A percentile compares a stretch with the other conserved stretches of the same genome.
These are phyloP conservation scores for Gracilariopsis chorda DNA, from an alignment of 23 red algal species.

Conservation along the genomic window DNA sequence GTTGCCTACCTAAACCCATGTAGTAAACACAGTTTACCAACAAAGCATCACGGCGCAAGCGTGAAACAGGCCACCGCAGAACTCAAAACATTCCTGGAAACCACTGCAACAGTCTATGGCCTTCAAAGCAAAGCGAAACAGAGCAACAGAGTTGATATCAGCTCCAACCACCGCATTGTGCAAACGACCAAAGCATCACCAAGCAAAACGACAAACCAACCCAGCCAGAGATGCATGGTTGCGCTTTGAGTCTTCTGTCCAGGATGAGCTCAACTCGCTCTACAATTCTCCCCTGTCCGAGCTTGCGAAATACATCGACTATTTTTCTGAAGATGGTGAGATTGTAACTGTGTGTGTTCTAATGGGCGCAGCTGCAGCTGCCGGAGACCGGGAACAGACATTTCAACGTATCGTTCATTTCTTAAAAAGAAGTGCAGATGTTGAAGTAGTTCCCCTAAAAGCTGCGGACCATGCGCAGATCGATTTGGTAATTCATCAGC, in stretches of 20 bases:
- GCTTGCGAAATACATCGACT: not conserved
- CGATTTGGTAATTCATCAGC: not conserved
- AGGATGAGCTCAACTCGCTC: not conserved
- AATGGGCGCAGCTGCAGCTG: slow-evolving; percentile 24
- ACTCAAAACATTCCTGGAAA: no score
- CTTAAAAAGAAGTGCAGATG: not conserved
- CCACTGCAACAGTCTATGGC: no score
- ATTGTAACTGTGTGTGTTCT: slow-evolving; percentile 24
- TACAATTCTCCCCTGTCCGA: not conserved
- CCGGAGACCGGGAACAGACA: slow-evolving; percentile 22
- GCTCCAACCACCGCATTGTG: not conserved
- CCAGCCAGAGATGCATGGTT: not conserved
- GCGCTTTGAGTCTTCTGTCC: not conserved
- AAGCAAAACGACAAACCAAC: not conserved
- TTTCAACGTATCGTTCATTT: not conserved
- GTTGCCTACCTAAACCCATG: no score
- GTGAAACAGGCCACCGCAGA: no score
- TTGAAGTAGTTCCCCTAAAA: not conserved
- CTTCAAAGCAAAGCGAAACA: not conserved
- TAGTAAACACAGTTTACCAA: no score
- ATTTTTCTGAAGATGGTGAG: not conserved
- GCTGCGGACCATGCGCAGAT: slow-evolving; percentile 13
- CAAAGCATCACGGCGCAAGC: no score
- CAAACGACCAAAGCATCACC: not conserved
- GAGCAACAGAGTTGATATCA: not conserved